A percentile compares a stretch with the other conserved stretches of the same genome.
phyloP scores from a whole-genome alignment of 2,329 filamentous ascomycete species.

The Plenodomus lindquistii region DNA sequence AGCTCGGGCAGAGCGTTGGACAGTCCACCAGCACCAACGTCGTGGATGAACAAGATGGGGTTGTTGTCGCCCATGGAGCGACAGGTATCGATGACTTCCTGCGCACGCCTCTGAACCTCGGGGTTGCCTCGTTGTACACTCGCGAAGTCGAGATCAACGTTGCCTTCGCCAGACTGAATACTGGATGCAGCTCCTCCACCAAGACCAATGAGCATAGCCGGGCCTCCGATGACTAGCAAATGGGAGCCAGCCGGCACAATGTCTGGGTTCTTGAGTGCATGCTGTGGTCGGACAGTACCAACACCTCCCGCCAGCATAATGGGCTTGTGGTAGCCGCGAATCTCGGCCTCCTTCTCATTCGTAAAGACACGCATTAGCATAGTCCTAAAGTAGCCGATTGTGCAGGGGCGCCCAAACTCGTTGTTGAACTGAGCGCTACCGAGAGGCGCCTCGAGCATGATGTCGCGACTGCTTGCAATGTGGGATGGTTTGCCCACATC shows the following conservation, averaged over 20 bases:
- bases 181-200: conserved; percentile 94
- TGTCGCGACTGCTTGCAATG: conserved; percentile 91
- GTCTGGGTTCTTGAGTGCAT: conserved; percentile 81
- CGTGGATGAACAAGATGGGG: conserved; percentile 95
- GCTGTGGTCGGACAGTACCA: conserved; percentile 86
- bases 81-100: conserved; percentile 98
- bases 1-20: conserved; percentile 85
- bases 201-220: conserved; percentile 96
- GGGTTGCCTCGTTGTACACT: conserved; percentile 97
- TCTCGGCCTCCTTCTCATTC: conserved; percentile 66
- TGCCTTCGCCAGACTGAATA: conserved; percentile 83
- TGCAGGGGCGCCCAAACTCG: conserved; percentile 89
- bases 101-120: conserved; percentile 90
- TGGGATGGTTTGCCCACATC: conserved; percentile 88
- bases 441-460: conserved; percentile 96
- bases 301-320: conserved; percentile 98
- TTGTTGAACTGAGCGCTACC: conserved; percentile 97
- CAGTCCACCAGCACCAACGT: conserved; percentile 90
- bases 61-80: conserved; percentile 80
- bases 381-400: conserved; percentile 89
- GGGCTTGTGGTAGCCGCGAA: conserved; percentile 94
- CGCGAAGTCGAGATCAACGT: conserved; percentile 91
- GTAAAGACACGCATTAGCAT: conserved; percentile 71
- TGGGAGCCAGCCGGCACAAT: conserved; percentile 86
- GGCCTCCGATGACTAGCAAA: conserved; percentile 89